Conservation (phyloP, 2,329 filamentous ascomycete genomes). For the Epichloe typhina region DNA sequence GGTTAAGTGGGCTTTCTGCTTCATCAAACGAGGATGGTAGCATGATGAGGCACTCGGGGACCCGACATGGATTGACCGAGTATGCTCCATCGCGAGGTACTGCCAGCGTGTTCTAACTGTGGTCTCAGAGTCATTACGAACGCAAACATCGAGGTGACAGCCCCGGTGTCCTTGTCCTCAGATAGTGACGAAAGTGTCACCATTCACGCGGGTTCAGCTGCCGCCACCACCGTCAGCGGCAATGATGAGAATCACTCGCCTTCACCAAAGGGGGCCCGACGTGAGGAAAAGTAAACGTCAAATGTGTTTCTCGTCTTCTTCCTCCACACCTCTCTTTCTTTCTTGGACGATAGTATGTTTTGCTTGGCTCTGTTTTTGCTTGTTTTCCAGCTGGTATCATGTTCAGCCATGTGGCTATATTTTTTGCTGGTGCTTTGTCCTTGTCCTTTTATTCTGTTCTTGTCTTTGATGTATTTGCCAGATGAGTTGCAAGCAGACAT, state of each 20-base stretch:
- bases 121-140: conserved; percentile 23
- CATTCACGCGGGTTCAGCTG: conserved; percentile 37
- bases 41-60: conserved; percentile 17
- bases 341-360: conserved; percentile 7
- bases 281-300: conserved; percentile 15
- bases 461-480: conserved; percentile 6
- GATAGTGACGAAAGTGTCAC: conserved; percentile 41
- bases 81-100: conserved; percentile 18
- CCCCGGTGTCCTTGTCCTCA: conserved; percentile 28
- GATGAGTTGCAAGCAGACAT: conserved; percentile 11
- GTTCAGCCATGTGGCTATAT: conserved; percentile 8
- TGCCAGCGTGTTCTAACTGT: conserved; percentile 20
- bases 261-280: conserved; percentile 27
- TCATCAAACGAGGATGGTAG: conserved; percentile 17
- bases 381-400: conserved; percentile 6
- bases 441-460: conserved; percentile 8
- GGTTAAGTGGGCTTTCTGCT: conserved; percentile 13
- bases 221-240: conserved; percentile 18
- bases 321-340: background rate
- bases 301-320: background rate
- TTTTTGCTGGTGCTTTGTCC: conserved; percentile 2
- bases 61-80: conserved; percentile 22
- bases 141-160: conserved; percentile 26
- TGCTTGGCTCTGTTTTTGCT: conserved; percentile 6
- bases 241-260: conserved; percentile 38